Conservation (phyloP, 768 basidiomycete species). For the Panus rudis region DNA sequence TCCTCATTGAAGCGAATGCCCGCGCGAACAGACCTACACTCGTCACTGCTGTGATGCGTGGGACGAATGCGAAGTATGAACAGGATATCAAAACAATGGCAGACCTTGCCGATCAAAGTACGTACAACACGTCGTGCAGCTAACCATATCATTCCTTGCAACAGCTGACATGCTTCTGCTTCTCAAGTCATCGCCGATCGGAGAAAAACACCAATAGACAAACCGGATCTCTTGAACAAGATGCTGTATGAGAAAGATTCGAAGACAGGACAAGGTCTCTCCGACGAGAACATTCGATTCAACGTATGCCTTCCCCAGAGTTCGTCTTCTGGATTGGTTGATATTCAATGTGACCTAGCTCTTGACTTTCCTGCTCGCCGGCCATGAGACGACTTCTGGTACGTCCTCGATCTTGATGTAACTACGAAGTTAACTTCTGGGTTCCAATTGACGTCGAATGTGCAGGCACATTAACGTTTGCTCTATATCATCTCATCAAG, state of each 20-base stretch:
- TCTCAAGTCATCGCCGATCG: slow-evolving; percentile 33
- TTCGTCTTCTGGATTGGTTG: background rate
- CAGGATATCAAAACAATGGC: slow-evolving; percentile 35
- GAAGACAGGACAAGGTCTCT: slow-evolving; percentile 35
- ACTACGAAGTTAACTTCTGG: background rate
- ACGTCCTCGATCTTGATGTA: no score
- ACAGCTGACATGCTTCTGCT: background rate
- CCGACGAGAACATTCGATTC: slow-evolving; percentile 34
- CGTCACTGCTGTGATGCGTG: slow-evolving; percentile 28
- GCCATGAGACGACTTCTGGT: slow-evolving; percentile 35
- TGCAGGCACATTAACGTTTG: slow-evolving; percentile 32
- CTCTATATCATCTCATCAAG: slow-evolving; percentile 37
- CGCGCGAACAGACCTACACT: slow-evolving; percentile 31
- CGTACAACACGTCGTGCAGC: slow-evolving; percentile 7
- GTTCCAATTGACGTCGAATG: background rate
- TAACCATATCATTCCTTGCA: background rate
- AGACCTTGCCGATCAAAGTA: slow-evolving; percentile 34
- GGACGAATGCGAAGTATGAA: slow-evolving; percentile 32
- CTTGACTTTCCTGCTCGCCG: slow-evolving; percentile 45
- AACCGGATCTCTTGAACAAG: slow-evolving; percentile 38
- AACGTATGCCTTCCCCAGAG: slow-evolving; percentile 26
- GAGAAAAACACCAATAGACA: slow-evolving; percentile 30
- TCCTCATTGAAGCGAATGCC: slow-evolving; percentile 30
- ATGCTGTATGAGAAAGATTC: slow-evolving; percentile 40
- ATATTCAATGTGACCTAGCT: slow-evolving; percentile 23